Base-by-base conservation (phyloP, 345 rosid genomes). In the Cardamine chenopodiifolia region DNA sequence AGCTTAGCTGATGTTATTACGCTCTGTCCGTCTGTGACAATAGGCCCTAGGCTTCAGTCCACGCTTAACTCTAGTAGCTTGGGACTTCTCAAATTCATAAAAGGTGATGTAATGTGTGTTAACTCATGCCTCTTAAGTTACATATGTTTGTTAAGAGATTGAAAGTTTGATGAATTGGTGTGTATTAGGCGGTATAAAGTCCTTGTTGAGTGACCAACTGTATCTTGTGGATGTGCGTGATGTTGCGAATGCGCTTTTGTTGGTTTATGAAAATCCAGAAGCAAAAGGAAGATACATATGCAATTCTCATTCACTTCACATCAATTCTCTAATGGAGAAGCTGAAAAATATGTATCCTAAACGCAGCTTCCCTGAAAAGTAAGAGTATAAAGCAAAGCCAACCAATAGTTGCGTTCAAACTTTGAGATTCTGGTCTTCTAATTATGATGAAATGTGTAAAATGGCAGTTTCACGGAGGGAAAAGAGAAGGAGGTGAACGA, bases 21-120 rank as follows among this genome's bases (percentile, higher is more conserved):
- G 13, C 66, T 87, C 39, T 87, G 89, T 69, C 90, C 92, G 0
- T 76, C 85, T 1, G 34, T 82, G 14, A 39, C 76, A 0, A 57
- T 87, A 14, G 92, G 96, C n/a, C 90, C 92, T n/a, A 35, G 82
- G 81, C 78, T 85, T 78, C 90, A 86, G 55, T 54, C 86, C 7
- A 83, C 81, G 10, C 66, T 82, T 65, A 87, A 86, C 71, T 49
- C 86, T 62, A 81, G 83, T 71, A 84, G 86, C 76, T 69, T 68
- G 34, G 78, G 63, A 42, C 79, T 82, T 40, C 82, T 83, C 12
- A 26, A 14, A 3, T 40, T 82, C 19, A 37, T 89, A 48, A 82
- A 49, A 84, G 87, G 90, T 87, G 71, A 45, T 71, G 63, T 12
- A 32, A 58, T 22, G 14, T 60, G 28, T 70, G 65, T 61, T 61